These are phyloP conservation scores for Pseudozyma flocculosa DNA, from an alignment of 1,284 basidiomycete species.

Conservation along the genomic window DNA sequence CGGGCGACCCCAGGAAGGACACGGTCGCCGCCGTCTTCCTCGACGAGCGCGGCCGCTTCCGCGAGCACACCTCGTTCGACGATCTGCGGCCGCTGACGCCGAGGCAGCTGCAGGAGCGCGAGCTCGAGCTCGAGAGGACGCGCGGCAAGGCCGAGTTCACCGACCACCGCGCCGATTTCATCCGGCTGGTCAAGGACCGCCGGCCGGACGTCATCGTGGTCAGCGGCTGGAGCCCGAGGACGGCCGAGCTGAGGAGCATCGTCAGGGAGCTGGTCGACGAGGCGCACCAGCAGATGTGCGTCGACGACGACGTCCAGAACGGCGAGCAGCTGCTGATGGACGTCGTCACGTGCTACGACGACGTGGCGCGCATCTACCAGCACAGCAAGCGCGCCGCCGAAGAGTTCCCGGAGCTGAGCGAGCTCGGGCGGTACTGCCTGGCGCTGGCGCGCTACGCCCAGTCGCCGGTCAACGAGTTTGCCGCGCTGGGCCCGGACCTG, in stretches of 20 bases:
- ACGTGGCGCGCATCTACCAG: conserved; percentile 91
- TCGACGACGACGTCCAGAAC: conserved; percentile 27
- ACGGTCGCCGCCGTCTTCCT: conserved; percentile 81
- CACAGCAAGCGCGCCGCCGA: conserved; percentile 80
- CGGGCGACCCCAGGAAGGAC: conserved; percentile 88
- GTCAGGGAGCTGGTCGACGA: conserved; percentile 68
- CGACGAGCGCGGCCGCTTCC: conserved; percentile 82
- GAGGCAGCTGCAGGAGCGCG: conserved; percentile 62
- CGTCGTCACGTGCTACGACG: conserved; percentile 83
- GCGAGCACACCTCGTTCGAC: conserved; percentile 84
- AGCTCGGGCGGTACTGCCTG: conserved; percentile 88
- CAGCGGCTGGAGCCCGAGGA: conserved; percentile 71
- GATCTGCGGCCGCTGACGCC: conserved; percentile 58
- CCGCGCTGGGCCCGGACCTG: conserved; percentile 49
- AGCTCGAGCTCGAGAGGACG: conserved; percentile 28
- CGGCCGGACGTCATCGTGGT: conserved; percentile 86
- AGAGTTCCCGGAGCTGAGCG: conserved; percentile 79
- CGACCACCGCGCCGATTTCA: conserved; percentile 65
- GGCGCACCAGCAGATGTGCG: conserved; percentile 58
- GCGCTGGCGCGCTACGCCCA: conserved; percentile 91
- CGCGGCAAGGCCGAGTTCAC: conserved; percentile 66
- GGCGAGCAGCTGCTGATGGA: conserved; percentile 41
- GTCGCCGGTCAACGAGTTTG: conserved; percentile 69
- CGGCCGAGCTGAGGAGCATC: conserved; percentile 67
- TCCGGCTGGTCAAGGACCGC: conserved; percentile 75